These are phyloP conservation scores for Millerago galiae DNA, from an alignment of 805 yeast genomes.

Conservation along the genomic window DNA sequence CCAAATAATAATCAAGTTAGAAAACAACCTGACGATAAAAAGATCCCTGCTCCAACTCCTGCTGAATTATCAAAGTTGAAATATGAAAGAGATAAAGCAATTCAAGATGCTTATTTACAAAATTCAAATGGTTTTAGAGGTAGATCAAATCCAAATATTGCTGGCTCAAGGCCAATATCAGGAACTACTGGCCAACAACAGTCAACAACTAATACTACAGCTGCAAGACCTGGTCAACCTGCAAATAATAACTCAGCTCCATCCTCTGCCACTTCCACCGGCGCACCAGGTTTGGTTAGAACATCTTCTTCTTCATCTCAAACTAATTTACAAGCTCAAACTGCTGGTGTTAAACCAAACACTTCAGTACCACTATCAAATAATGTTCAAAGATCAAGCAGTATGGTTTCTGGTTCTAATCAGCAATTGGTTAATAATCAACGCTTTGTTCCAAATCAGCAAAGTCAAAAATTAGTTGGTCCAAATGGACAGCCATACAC, in stretches of 20 bases:
- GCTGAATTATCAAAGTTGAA: slow-evolving; percentile 79
- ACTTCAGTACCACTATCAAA: not conserved
- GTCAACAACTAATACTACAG: slow-evolving; percentile 19
- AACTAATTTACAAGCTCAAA: not conserved
- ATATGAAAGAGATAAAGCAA: slow-evolving; percentile 77
- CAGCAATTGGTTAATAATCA: slow-evolving; percentile 3
- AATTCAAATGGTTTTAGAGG: slow-evolving; percentile 23
- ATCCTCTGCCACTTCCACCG: not conserved
- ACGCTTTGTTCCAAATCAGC: slow-evolving; percentile 1
- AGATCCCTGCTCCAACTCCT: slow-evolving; percentile 65
- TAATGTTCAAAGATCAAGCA: not conserved
- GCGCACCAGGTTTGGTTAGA: not conserved
- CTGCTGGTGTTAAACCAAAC: not conserved
- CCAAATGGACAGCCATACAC: slow-evolving; percentile 55
- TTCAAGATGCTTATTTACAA: slow-evolving; percentile 64
- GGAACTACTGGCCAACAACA: slow-evolving; percentile 2
- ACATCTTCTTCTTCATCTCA: not conserved
- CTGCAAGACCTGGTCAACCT: slow-evolving; percentile 7
- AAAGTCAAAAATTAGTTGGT: slow-evolving; percentile 6
- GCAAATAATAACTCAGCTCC: not conserved
- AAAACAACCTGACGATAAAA: slow-evolving; percentile 33
- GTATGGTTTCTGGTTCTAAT: not conserved
- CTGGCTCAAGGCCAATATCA: slow-evolving; percentile 4
- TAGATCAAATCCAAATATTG: slow-evolving; percentile 8
- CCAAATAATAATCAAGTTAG: slow-evolving; percentile 44